Evolutionary conservation across 2,329 filamentous ascomycete genomes (phyloP).

Genomic region (Aspergillus costaricaensis): DNA sequence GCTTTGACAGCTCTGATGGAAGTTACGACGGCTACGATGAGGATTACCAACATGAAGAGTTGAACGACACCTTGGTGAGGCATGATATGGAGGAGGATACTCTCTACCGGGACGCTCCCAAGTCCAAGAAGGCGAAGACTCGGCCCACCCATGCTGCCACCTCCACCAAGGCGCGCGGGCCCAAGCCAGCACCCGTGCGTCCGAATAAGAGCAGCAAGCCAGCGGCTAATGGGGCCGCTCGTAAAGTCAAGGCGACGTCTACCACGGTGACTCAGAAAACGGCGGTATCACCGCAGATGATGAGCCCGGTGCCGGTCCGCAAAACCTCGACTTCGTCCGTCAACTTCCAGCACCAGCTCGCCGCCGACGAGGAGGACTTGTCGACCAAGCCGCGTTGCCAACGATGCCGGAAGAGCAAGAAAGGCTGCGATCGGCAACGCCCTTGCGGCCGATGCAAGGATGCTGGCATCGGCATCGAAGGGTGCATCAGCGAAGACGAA

Average conservation of each 20-base stretch:
- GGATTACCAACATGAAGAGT: conserved; percentile 57
- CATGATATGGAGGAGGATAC: conserved; percentile 53
- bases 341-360: conserved; percentile 63
- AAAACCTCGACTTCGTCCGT: conserved; percentile 59
- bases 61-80: conserved; percentile 55
- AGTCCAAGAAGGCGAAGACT: conserved; percentile 56
- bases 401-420: conserved; percentile 98
- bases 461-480: conserved; percentile 87
- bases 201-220: conserved; percentile 40
- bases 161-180: conserved; percentile 31
- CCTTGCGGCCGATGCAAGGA: conserved; percentile 95
- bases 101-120: conserved; percentile 43
- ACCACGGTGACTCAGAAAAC: conserved; percentile 38
- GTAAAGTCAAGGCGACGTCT: conserved; percentile 40
- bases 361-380: conserved; percentile 79
- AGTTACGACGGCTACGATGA: conserved; percentile 64
- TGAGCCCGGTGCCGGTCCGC: conserved; percentile 53
- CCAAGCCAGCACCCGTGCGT: conserved; percentile 32
- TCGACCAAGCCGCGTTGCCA: conserved; percentile 97
- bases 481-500: conserved; percentile 96
- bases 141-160: conserved; percentile 42
- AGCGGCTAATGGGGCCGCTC: conserved; percentile 33
- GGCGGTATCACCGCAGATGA: conserved; percentile 37
- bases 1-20: conserved; percentile 59
- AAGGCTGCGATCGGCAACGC: conserved; percentile 94